phyloP scores from a whole-genome alignment of 257 asterid species.

The Gentiana macrophylla region DNA sequence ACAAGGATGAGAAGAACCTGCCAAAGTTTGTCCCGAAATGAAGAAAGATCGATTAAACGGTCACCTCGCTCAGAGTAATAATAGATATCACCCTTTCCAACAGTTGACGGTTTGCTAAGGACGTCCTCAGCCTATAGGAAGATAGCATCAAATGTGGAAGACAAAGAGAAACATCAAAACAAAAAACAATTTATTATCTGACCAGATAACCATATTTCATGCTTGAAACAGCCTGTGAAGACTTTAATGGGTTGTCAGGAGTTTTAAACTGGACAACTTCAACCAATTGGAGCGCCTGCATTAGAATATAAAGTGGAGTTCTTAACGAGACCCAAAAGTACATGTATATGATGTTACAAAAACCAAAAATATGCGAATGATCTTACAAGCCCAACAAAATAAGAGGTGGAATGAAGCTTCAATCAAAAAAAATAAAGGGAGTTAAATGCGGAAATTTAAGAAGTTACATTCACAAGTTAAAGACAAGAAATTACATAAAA shows the following conservation, averaged over 20 bases:
- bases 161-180: constrained; percentile 5
- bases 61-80: constrained; percentile 92
- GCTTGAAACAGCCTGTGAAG: constrained; percentile 61
- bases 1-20: constrained; percentile 41
- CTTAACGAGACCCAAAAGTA: too few species aligned
- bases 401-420: too few species aligned
- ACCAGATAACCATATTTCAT: constrained; percentile 68
- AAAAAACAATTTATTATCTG: constrained; percentile 17
- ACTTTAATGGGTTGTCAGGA: constrained; percentile 54
- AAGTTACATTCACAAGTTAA: too few species aligned
- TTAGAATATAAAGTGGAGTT: constrained; percentile 8
- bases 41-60: constrained; percentile 71
- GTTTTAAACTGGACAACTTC: constrained; percentile 74
- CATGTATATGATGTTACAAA: too few species aligned
- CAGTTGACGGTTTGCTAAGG: constrained; percentile 47
- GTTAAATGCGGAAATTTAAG: too few species aligned
- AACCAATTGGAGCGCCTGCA: constrained; percentile 76
- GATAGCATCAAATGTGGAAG: constrained; percentile 7
- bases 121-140: constrained; percentile 73
- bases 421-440: too few species aligned
- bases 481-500: too few species aligned
- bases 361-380: too few species aligned
- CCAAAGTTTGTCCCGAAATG: constrained; percentile 84
- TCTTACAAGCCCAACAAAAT: too few species aligned
- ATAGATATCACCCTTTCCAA: constrained; percentile 57